These are phyloP conservation scores for Tylopilus plumbeoviolaceoides DNA, from an alignment of 768 basidiomycete genomes.

Conservation along the genomic window DNA sequence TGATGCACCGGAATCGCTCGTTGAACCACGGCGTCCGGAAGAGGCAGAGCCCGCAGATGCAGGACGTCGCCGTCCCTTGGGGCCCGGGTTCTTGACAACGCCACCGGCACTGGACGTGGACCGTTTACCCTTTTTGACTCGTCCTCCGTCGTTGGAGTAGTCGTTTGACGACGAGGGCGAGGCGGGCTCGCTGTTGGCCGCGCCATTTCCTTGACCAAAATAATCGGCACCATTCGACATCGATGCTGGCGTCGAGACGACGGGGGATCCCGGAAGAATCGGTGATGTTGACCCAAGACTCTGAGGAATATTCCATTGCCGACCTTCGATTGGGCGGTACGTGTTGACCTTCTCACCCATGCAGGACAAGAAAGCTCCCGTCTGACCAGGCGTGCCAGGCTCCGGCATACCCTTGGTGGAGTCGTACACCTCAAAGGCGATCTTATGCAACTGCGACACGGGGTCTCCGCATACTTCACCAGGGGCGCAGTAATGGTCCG, in stretches of 20 bases:
- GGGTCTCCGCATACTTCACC: slow-evolving; percentile 92
- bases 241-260: slow-evolving; percentile 59
- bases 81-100: slow-evolving; percentile 30
- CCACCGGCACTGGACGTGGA: slow-evolving; percentile 66
- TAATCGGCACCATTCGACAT: slow-evolving; percentile 56
- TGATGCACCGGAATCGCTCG: slow-evolving; percentile 63
- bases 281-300: slow-evolving; percentile 49
- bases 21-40: slow-evolving; percentile 62
- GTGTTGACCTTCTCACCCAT: slow-evolving; percentile 94
- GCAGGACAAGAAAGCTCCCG: slow-evolving; percentile 83
- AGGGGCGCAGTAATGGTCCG: slow-evolving; percentile 75
- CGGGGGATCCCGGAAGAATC: slow-evolving; percentile 64
- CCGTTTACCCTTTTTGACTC: slow-evolving; percentile 76
- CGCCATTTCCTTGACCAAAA: slow-evolving; percentile 43
- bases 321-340: slow-evolving; percentile 78
- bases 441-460: slow-evolving; percentile 93
- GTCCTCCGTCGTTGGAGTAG: slow-evolving; percentile 77
- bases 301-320: slow-evolving; percentile 63
- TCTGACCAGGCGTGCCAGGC: slow-evolving; percentile 70
- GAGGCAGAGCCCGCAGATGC: slow-evolving; percentile 72
- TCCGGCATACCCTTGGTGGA: slow-evolving; percentile 64
- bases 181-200: slow-evolving; percentile 65
- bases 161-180: slow-evolving; percentile 60
- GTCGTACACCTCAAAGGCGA: slow-evolving; percentile 90
- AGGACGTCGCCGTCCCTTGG: slow-evolving; percentile 63